phyloP scores from a whole-genome alignment of 179 eudicot species.

The Carnegiea gigantea region DNA sequence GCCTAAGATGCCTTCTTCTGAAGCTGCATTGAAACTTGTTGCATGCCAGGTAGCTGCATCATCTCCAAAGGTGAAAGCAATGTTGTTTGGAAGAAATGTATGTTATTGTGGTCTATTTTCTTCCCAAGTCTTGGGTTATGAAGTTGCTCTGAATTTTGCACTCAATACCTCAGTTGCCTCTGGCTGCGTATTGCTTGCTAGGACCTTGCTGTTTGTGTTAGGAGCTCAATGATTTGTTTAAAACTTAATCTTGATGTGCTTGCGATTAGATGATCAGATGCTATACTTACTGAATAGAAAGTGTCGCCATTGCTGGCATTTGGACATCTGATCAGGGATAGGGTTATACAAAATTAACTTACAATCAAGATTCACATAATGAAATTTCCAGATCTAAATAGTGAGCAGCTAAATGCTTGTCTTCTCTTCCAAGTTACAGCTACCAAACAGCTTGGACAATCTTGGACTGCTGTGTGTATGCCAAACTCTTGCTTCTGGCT shows the following conservation, averaged over 20 bases:
- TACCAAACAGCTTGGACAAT: not conserved
- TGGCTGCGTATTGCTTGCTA: not conserved
- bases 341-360: not conserved
- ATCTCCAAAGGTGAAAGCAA: constrained; percentile 48
- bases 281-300: not conserved
- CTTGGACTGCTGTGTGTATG: not conserved
- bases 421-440: not conserved
- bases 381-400: too few relatives aligned
- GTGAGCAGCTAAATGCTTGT: not conserved
- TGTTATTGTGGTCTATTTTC: constrained; percentile 24
- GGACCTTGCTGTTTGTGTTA: not conserved
- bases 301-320: not conserved
- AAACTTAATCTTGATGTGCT: constrained; percentile 4
- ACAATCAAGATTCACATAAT: not conserved
- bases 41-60: constrained; percentile 72
- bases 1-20: constrained; percentile 67
- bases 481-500: not conserved
- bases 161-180: not conserved
- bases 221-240: not conserved
- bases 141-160: not conserved
- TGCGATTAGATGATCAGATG: not conserved
- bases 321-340: not conserved
- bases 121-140: constrained; percentile 9
- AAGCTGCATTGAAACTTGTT: constrained; percentile 73
- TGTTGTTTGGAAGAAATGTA: constrained; percentile 42